These are phyloP conservation scores for Aspergillus sp. DNA, from an alignment of 2,329 filamentous ascomycete species.

Conservation along the genomic window DNA sequence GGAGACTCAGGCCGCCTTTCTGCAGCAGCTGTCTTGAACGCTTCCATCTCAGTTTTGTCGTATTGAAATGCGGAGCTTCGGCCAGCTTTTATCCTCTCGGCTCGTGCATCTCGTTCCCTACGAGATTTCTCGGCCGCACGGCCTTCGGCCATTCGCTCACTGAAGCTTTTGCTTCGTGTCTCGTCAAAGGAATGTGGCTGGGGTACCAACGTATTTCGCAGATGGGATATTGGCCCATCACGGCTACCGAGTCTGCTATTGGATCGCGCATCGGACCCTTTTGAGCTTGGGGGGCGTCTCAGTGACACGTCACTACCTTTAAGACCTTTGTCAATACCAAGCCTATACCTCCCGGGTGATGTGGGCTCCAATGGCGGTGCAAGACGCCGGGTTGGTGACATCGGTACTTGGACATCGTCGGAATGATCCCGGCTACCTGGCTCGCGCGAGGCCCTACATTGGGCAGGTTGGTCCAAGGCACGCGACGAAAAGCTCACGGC, in stretches of 20 bases:
- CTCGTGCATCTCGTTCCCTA: slow-evolving; percentile 38
- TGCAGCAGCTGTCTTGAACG: slow-evolving; percentile 40
- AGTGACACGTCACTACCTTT: slow-evolving; percentile 80
- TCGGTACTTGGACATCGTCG: slow-evolving; percentile 68
- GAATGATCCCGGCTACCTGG: slow-evolving; percentile 18
- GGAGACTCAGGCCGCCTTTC: slow-evolving; percentile 26
- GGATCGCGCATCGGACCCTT: slow-evolving; percentile 27
- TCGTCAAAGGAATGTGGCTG: slow-evolving; percentile 23
- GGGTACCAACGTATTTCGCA: background rate
- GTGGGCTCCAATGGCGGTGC: slow-evolving; percentile 54
- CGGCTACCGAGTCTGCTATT: slow-evolving; percentile 27
- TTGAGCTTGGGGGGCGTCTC: slow-evolving; percentile 60
- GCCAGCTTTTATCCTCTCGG: slow-evolving; percentile 37
- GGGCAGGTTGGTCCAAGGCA: slow-evolving; percentile 16
- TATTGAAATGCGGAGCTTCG: slow-evolving; percentile 46
- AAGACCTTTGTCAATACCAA: slow-evolving; percentile 89
- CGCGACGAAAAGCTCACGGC: slow-evolving; percentile 24
- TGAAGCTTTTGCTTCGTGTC: slow-evolving; percentile 64
- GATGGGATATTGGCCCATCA: background rate
- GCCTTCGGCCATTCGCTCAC: slow-evolving; percentile 76
- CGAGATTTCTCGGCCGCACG: slow-evolving; percentile 44
- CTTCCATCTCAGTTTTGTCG: slow-evolving; percentile 45
- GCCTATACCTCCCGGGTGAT: slow-evolving; percentile 74
- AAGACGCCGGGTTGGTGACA: slow-evolving; percentile 63
- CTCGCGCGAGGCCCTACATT: slow-evolving; percentile 16